Evolutionary conservation across 768 basidiomycete species (phyloP).

Genomic region (Leucocoprinus sp.): DNA sequence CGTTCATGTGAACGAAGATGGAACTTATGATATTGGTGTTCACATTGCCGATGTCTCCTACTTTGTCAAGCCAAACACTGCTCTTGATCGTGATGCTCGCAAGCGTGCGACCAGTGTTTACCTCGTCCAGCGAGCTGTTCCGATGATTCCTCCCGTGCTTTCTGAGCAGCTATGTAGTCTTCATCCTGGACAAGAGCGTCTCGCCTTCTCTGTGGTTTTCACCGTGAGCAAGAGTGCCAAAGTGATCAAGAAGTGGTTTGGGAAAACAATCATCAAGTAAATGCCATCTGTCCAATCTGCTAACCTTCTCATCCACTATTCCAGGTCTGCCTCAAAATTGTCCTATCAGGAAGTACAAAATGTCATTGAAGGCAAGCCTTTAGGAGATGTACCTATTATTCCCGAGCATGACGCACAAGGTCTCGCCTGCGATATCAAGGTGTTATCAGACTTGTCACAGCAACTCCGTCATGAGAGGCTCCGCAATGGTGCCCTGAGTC

Average conservation of each 20-base stretch:
- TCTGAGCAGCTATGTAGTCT: constrained; percentile 93
- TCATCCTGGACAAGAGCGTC: constrained; percentile 77
- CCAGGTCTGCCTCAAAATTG: constrained; percentile 79
- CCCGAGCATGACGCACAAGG: constrained; percentile 52
- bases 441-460: constrained; percentile 59
- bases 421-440: constrained; percentile 70
- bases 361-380: constrained; percentile 64
- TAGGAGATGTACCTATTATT: constrained; percentile 44
- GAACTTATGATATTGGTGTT: constrained; percentile 88
- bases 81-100: constrained; percentile 96
- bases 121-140: constrained; percentile 90
- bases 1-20: constrained; percentile 82
- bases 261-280: constrained; percentile 85
- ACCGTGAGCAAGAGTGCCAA: constrained; percentile 78
- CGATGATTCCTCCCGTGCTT: constrained; percentile 93
- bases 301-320: not conserved
- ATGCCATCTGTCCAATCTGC: constrained; percentile 14
- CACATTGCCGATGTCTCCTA: constrained; percentile 95
- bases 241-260: constrained; percentile 85
- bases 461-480: constrained; percentile 67
- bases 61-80: constrained; percentile 91
- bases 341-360: constrained; percentile 77
- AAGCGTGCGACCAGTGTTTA: constrained; percentile 97
- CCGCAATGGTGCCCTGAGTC: constrained; percentile 70
- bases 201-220: constrained; percentile 87